Conservation (phyloP, 176 grass and related monocot species). For the Carex pumila region DNA sequence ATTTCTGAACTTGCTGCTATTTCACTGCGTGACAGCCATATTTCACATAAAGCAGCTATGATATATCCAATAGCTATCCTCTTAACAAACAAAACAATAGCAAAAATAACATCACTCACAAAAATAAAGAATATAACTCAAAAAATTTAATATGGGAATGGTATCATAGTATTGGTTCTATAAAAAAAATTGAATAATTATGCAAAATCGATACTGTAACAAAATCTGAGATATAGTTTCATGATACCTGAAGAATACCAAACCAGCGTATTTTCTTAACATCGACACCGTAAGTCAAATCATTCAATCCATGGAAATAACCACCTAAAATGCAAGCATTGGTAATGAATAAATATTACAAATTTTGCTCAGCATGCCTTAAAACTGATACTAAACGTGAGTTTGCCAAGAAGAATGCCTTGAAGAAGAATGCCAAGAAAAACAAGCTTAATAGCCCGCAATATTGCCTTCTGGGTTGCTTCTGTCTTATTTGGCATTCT, state of each 20-base stretch:
- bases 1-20: slow-evolving; percentile 39
- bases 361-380: slow-evolving; percentile 1
- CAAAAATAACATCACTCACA: neutral
- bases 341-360: neutral
- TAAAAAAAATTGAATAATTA: neutral
- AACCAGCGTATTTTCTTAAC: slow-evolving; percentile 57
- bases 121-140: neutral
- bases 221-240: neutral
- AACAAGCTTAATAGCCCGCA: slow-evolving; percentile 74
- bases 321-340: slow-evolving; percentile 37
- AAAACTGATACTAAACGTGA: neutral
- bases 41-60: slow-evolving; percentile 68
- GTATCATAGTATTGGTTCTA: neutral
- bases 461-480: slow-evolving; percentile 64
- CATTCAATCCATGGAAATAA: slow-evolving; percentile 78
- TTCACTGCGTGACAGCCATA: slow-evolving; percentile 56
- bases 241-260: slow-evolving; percentile 75
- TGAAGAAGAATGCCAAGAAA: slow-evolving; percentile 81
- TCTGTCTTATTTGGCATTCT: slow-evolving; percentile 50
- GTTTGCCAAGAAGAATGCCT: slow-evolving; percentile 33
- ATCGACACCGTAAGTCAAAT: slow-evolving; percentile 72
- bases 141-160: neutral
- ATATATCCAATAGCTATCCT: slow-evolving; percentile 90
- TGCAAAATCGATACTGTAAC: neutral
- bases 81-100: slow-evolving; percentile 32